Percentiles rank a stretch among this genome's conserved stretches.
Conservation (phyloP, 768 basidiomycete species). For the Myochromella boudieri region DNA sequence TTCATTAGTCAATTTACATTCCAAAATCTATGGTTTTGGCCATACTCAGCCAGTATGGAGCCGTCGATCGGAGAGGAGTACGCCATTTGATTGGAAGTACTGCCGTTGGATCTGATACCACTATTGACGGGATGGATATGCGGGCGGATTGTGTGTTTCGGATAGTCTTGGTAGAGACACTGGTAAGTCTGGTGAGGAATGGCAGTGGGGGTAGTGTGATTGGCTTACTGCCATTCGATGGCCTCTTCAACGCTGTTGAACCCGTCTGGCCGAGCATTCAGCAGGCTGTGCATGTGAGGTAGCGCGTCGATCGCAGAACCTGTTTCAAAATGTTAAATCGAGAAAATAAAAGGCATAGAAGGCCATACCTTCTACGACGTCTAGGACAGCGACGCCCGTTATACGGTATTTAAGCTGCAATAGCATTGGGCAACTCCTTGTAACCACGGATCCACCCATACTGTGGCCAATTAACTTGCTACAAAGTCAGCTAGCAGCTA, state of each 20-base stretch:
- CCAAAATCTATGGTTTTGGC: too few species aligned
- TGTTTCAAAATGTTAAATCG: slow-evolving; percentile 25
- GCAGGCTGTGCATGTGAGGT: slow-evolving; percentile 86
- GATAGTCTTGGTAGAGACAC: slow-evolving; percentile 79
- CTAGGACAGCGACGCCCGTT: slow-evolving; percentile 77
- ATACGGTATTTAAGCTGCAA: slow-evolving; percentile 69
- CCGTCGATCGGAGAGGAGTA: slow-evolving; percentile 79
- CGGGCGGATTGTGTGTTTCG: slow-evolving; percentile 81
- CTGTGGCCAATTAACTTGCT: slow-evolving; percentile 87
- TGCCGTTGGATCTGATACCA: slow-evolving; percentile 48
- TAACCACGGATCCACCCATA: slow-evolving; percentile 93
- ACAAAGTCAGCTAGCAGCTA: slow-evolving; percentile 1
- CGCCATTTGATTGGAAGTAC: slow-evolving; percentile 68
- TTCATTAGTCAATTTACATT: background rate
- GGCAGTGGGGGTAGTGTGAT: background rate
- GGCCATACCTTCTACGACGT: slow-evolving; percentile 80
- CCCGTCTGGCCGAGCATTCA: slow-evolving; percentile 82
- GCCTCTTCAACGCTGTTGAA: slow-evolving; percentile 85
- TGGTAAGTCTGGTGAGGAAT: slow-evolving; percentile 26
- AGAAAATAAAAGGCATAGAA: background rate
- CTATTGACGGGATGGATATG: slow-evolving; percentile 82
- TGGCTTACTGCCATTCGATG: slow-evolving; percentile 92
- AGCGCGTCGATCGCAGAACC: slow-evolving; percentile 93
- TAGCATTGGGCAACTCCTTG: slow-evolving; percentile 66
- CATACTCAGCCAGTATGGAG: slow-evolving; percentile 88